These are phyloP conservation scores for Aspergillus aculeatinus DNA, from an alignment of 2,329 filamentous ascomycete genomes.

Conservation along the genomic window DNA sequence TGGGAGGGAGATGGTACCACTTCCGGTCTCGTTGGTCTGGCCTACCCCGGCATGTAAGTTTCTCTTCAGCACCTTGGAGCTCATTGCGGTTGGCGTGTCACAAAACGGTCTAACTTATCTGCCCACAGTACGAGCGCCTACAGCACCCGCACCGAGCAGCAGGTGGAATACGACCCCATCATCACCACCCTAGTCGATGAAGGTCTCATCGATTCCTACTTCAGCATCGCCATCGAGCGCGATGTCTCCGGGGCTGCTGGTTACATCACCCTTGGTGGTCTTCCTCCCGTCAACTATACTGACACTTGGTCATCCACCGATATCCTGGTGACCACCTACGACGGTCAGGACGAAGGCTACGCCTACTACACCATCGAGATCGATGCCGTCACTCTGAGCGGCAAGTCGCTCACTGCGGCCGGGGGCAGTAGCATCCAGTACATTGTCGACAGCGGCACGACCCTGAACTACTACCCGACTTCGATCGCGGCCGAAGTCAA, in stretches of 20 bases:
- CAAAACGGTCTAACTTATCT: not conserved
- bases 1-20: slow-evolving; percentile 6
- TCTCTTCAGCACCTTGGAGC: not conserved
- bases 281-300: slow-evolving; percentile 14
- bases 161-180: slow-evolving; percentile 9
- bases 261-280: slow-evolving; percentile 21
- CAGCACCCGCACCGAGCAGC: not conserved
- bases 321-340: slow-evolving; percentile 20
- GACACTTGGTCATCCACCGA: slow-evolving; percentile 18
- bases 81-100: not conserved
- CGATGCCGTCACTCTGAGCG: slow-evolving; percentile 14
- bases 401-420: slow-evolving; percentile 6
- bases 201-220: slow-evolving; percentile 8
- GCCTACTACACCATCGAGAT: slow-evolving; percentile 22
- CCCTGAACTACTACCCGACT: slow-evolving; percentile 37
- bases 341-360: slow-evolving; percentile 14
- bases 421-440: slow-evolving; percentile 2
- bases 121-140: slow-evolving; percentile 3
- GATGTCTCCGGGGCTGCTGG: slow-evolving; percentile 19
- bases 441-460: slow-evolving; percentile 29
- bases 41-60: slow-evolving; percentile 10
- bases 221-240: slow-evolving; percentile 41
- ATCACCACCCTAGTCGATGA: slow-evolving; percentile 9
- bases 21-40: slow-evolving; percentile 3
- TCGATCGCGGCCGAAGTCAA: slow-evolving; percentile 41